Percentiles rank a stretch among this genome's conserved stretches.
phyloP scores from a whole-genome alignment of 768 basidiomycete species.

The Leucocoprinus sp. region DNA sequence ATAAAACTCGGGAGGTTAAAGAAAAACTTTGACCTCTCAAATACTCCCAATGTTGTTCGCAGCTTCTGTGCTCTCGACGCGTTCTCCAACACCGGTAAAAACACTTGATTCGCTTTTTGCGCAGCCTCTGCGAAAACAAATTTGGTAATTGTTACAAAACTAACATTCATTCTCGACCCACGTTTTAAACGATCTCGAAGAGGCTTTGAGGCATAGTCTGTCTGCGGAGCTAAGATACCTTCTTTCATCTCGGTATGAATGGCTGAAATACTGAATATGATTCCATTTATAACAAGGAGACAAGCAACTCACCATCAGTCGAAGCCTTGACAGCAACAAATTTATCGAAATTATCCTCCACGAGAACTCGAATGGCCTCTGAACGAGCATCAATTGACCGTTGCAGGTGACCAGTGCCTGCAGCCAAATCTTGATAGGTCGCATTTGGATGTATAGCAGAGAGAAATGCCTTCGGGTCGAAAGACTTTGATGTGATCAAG shows the following conservation, averaged over 20 bases:
- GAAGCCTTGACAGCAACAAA: slow-evolving; percentile 97
- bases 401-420: slow-evolving; percentile 67
- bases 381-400: slow-evolving; percentile 83
- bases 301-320: slow-evolving; percentile 67
- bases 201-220: slow-evolving; percentile 77
- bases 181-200: slow-evolving; percentile 82
- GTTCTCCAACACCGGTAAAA: slow-evolving; percentile 93
- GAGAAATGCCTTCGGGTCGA: slow-evolving; percentile 92
- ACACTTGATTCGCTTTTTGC: slow-evolving; percentile 90
- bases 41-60: slow-evolving; percentile 87
- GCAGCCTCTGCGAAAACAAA: slow-evolving; percentile 57
- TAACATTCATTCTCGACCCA: slow-evolving; percentile 25
- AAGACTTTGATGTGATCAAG: slow-evolving; percentile 85
- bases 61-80: slow-evolving; percentile 90
- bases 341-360: slow-evolving; percentile 96
- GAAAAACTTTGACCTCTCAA: slow-evolving; percentile 95
- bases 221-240: slow-evolving; percentile 65
- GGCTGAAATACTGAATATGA: too few relatives aligned
- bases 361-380: slow-evolving; percentile 88
- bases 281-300: neutral
- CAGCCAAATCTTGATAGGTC: slow-evolving; percentile 82
- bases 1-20: slow-evolving; percentile 95
- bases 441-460: slow-evolving; percentile 91
- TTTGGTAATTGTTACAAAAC: neutral
- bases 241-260: slow-evolving; percentile 91